Base-by-base conservation (phyloP, 2,329 filamentous ascomycete species). In the Clonostachys rhizophaga region DNA sequence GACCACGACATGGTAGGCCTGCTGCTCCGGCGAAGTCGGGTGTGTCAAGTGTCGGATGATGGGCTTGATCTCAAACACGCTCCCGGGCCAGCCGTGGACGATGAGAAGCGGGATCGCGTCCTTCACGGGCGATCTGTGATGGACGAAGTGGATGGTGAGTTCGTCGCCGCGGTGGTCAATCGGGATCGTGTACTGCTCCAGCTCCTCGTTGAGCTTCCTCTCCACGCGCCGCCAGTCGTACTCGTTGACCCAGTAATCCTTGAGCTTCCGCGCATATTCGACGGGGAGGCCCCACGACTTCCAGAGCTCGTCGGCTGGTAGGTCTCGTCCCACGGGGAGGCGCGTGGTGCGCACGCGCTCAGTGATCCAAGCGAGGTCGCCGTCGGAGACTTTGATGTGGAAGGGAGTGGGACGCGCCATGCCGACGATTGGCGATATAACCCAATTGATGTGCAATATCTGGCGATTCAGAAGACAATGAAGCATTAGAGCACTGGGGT, bases 1-100 rank as follows among this genome's bases (percentile, higher is more conserved):
- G 0, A 68, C 69, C 4, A 78, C 65, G 34, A 76, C 61, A 52
- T 76, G 69, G 55, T 74, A 77, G 5, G 71, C 63, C 16, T 65
- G 68, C 10, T 50, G 36, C 3, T 47, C 46, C 6, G 55, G 48
- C 11, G 56, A 48, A 1, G 53, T 20, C 0, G 64, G 63, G 6
- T 56, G 52, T 3, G 59, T 58, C 14, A 71, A 56, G 3, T 52
- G 52, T 8, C 62, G 55, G 36, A 72, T 55, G 30, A 73, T 58
- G 20, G 58, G 58, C 13, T 53, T 50, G 6, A 65, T 56, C 53
- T 73, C 69, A 6, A 69, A 49, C 43, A 71, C 70, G 5, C 60
- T 65, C 0, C 68, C 67, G 2, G 70, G 69, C 69, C 70, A 72
- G 40, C 69, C 69, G 52, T 73, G 70, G 12, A 67, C 44, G 45